These are phyloP conservation scores for Trifolium dubium DNA, from an alignment of 306 rosid genomes.

Conservation along the genomic window DNA sequence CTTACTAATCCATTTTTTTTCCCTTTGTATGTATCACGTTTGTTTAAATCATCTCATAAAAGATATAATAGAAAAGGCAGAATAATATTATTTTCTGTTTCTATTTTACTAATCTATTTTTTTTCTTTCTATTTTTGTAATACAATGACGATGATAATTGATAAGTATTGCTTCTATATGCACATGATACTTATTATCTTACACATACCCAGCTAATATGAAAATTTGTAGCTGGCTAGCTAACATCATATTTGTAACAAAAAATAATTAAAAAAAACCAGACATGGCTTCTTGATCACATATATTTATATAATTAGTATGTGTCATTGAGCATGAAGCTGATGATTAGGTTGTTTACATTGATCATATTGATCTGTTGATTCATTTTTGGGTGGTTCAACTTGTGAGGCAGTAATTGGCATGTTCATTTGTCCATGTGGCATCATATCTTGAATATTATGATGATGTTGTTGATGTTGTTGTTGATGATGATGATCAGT, in stretches of 20 bases:
- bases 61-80: background rate
- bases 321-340: conserved; percentile 48
- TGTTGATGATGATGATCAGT: conserved; percentile 24
- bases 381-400: conserved; percentile 53
- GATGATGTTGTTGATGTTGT: conserved; percentile 18
- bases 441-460: conserved; percentile 54
- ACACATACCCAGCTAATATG: conserved; percentile 18
- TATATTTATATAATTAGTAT: background rate
- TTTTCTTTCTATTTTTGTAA: background rate
- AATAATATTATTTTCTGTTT: background rate
- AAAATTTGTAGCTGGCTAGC: background rate
- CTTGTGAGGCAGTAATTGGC: conserved; percentile 56
- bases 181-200: conserved; percentile 5
- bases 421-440: conserved; percentile 57
- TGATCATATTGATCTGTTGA: conserved; percentile 47
- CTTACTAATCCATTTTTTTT: no score
- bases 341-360: conserved; percentile 44
- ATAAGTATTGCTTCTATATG: conserved; percentile 1
- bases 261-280: background rate
- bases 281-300: background rate
- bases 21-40: no score
- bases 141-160: background rate
- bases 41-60: background rate
- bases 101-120: background rate
- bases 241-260: background rate